Evolutionary conservation across 2,329 filamentous ascomycete genomes (phyloP).

Genomic region (Clonostachys rosea): DNA sequence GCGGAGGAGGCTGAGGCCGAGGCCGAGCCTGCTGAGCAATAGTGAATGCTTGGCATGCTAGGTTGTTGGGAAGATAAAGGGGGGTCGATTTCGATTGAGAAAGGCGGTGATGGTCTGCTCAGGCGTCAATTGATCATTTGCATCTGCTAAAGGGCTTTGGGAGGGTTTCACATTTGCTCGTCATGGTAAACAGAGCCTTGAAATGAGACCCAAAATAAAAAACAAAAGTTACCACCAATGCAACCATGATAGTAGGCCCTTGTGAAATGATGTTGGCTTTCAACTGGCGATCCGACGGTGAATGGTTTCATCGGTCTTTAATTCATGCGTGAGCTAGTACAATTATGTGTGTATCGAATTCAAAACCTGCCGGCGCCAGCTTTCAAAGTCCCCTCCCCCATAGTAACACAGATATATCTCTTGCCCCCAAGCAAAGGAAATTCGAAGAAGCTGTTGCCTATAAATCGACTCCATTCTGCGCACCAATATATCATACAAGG

Average conservation of each 20-base stretch:
- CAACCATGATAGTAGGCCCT: background rate
- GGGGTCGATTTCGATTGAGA: conserved; percentile 11
- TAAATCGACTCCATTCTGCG: no score
- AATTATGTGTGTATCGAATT: no score
- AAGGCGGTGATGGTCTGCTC: conserved; percentile 23
- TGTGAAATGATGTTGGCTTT: no score
- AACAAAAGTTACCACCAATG: background rate
- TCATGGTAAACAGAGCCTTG: conserved; percentile 29
- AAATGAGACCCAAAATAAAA: conserved; percentile 24
- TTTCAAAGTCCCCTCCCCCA: no score
- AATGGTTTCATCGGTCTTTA: no score
- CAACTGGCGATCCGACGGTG: no score
- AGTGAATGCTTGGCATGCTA: conserved; percentile 13
- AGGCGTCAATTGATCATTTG: conserved; percentile 36
- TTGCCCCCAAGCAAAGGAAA: no score
- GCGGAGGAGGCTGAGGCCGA: conserved; percentile 56
- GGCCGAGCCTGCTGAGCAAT: conserved; percentile 42
- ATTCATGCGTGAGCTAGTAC: no score
- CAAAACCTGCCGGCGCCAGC: no score
- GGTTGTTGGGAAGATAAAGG: conserved; percentile 10
- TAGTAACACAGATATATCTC: no score
- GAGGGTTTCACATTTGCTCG: conserved; percentile 28
- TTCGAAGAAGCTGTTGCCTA: no score
- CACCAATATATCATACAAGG: no score
- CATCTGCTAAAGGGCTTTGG: conserved; percentile 29